Evolutionary conservation across 1,139 yeast genomes (phyloP).

Genomic region (Hansenula lynferdii): DNA sequence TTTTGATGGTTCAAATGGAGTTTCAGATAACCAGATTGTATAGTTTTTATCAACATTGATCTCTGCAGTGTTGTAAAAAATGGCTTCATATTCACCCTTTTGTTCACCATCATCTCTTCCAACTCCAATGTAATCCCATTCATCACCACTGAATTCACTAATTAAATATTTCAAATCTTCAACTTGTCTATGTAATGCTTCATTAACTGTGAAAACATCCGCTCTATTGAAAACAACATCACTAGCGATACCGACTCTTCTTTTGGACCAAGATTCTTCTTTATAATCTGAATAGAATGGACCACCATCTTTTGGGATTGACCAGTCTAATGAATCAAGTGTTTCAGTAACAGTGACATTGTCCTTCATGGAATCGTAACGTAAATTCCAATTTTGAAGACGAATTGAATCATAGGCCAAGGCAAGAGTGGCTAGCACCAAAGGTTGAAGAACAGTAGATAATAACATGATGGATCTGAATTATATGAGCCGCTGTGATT

Average conservation of each 20-base stretch:
- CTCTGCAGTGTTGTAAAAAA: constrained; percentile 31
- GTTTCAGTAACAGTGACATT: constrained; percentile 10
- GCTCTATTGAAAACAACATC: constrained; percentile 27
- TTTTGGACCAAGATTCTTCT: constrained; percentile 27
- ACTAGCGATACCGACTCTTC: constrained; percentile 26
- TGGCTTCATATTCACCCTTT: constrained; percentile 42
- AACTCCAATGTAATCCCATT: constrained; percentile 41
- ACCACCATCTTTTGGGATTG: neutral
- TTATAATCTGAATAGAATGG: constrained; percentile 20
- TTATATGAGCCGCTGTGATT: no score
- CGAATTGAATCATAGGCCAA: neutral
- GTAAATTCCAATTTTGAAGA: constrained; percentile 3
- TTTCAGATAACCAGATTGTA: constrained; percentile 41
- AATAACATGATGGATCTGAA: neutral
- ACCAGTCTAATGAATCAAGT: constrained; percentile 6
- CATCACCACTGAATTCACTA: constrained; percentile 6
- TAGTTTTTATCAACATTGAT: constrained; percentile 31
- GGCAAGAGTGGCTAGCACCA: neutral
- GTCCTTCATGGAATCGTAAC: constrained; percentile 25
- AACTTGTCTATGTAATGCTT: constrained; percentile 26
- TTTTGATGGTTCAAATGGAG: constrained; percentile 37
- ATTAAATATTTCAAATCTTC: constrained; percentile 17
- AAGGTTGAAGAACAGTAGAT: neutral
- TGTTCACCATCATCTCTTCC: constrained; percentile 44
- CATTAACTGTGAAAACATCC: constrained; percentile 28